Evolutionary conservation across 768 basidiomycete species (phyloP).

Genomic region (Tylopilus rubrobrunneus): DNA sequence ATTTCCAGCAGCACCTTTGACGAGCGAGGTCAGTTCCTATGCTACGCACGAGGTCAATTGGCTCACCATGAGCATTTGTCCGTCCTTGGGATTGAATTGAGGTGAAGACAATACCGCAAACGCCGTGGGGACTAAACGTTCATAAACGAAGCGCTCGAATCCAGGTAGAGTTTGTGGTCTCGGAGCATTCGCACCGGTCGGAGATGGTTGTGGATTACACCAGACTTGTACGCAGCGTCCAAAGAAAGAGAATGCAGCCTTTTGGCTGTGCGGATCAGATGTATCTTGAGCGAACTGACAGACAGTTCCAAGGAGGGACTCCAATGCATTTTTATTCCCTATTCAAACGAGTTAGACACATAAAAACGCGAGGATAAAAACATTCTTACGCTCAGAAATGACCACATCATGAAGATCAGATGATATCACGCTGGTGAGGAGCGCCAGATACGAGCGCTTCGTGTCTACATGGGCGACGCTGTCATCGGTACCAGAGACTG

Average conservation of each 20-base stretch:
- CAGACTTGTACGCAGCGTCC: slow-evolving; percentile 62
- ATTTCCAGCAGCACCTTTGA: slow-evolving; percentile 85
- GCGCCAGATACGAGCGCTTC: slow-evolving; percentile 81
- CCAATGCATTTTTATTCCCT: slow-evolving; percentile 68
- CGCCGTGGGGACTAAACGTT: slow-evolving; percentile 73
- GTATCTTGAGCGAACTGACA: slow-evolving; percentile 68
- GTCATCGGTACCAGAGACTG: slow-evolving; percentile 85
- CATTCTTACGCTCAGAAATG: slow-evolving; percentile 70
- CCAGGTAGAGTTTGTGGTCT: slow-evolving; percentile 59
- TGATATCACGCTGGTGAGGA: slow-evolving; percentile 77
- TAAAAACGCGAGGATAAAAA: slow-evolving; percentile 21
- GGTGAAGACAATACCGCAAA: slow-evolving; percentile 79
- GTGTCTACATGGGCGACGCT: slow-evolving; percentile 72
- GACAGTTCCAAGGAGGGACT: slow-evolving; percentile 72
- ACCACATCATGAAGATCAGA: slow-evolving; percentile 82
- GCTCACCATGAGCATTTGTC: slow-evolving; percentile 78
- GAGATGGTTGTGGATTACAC: slow-evolving; percentile 49
- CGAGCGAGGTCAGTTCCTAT: not conserved
- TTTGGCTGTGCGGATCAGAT: slow-evolving; percentile 73
- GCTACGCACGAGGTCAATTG: not conserved
- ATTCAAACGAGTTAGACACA: not conserved
- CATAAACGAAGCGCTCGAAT: slow-evolving; percentile 90
- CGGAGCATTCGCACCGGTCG: slow-evolving; percentile 32
- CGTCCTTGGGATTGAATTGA: slow-evolving; percentile 85
- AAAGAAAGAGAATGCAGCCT: slow-evolving; percentile 77